phyloP scores from a whole-genome alignment of 306 rosid genomes.

The Boehmeria nivea region DNA sequence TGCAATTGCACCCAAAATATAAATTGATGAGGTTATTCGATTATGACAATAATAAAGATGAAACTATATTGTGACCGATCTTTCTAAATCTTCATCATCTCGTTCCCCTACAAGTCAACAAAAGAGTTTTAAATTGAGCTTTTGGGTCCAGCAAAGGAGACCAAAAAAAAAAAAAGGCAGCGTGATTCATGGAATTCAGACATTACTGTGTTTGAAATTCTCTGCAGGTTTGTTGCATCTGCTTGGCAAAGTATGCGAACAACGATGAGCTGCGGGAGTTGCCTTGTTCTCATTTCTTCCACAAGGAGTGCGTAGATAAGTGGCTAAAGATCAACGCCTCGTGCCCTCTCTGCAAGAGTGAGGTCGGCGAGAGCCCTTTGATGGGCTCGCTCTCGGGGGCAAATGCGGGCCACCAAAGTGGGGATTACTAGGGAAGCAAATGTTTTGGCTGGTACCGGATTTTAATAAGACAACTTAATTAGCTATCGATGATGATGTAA shows the following conservation, averaged over 20 bases:
- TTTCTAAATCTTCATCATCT: too few species aligned
- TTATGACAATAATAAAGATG: too few species aligned
- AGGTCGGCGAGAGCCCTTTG: conserved; percentile 48
- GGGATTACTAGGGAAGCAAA: conserved; percentile 22
- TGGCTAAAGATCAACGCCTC: conserved; percentile 89
- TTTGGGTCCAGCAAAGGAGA: too few species aligned
- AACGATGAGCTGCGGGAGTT: conserved; percentile 84
- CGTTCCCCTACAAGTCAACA: too few species aligned
- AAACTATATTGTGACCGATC: too few species aligned
- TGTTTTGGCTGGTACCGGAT: background rate
- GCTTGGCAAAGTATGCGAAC: conserved; percentile 78
- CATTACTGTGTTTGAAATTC: conserved; percentile 2
- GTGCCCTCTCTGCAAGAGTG: conserved; percentile 92
- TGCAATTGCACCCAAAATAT: too few species aligned
- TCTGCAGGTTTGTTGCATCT: conserved; percentile 89
- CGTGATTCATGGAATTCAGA: too few species aligned
- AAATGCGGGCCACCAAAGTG: conserved; percentile 43
- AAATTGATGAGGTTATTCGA: too few species aligned
- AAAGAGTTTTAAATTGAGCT: too few species aligned
- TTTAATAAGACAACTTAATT: background rate
- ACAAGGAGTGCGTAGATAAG: conserved; percentile 91
- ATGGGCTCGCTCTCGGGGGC: conserved; percentile 32
- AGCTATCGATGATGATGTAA: background rate
- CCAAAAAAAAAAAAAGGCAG: too few species aligned
- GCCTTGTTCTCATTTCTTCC: conserved; percentile 90